Conservation (phyloP, 1,284 basidiomycete species). For the Cryptococcus sp. region DNA sequence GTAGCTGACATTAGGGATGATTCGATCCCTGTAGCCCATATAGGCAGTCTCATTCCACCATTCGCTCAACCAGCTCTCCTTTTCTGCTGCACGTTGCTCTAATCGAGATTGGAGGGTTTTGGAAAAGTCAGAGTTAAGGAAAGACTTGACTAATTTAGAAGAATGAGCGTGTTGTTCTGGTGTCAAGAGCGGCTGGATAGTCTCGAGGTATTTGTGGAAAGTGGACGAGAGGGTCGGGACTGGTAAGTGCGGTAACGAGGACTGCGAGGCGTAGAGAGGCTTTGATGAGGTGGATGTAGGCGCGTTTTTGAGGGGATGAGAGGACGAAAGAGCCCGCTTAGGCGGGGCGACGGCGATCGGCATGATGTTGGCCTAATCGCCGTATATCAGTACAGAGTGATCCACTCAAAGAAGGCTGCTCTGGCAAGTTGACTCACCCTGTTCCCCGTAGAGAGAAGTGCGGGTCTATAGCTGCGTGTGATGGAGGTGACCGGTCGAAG, state of each 20-base stretch:
- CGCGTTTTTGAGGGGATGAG: conserved; percentile 3
- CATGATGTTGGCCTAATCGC: conserved; percentile 4
- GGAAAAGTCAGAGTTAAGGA: conserved; percentile 69
- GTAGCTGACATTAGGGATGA: conserved; percentile 93
- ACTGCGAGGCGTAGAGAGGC: conserved; percentile 77
- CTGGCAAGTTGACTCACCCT: neutral
- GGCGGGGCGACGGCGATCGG: conserved; percentile 3
- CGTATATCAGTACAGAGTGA: no score
- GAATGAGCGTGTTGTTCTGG: conserved; percentile 65
- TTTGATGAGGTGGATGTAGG: conserved; percentile 40
- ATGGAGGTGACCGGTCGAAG: neutral
- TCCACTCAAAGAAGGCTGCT: neutral
- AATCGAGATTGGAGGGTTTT: conserved; percentile 78
- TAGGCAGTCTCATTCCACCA: conserved; percentile 97
- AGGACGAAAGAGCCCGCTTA: conserved; percentile 5
- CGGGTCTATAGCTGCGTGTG: neutral
- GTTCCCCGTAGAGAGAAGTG: neutral
- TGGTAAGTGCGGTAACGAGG: conserved; percentile 76
- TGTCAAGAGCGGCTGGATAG: conserved; percentile 72
- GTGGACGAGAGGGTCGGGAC: conserved; percentile 81
- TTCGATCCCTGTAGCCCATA: conserved; percentile 65
- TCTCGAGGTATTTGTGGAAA: conserved; percentile 79
- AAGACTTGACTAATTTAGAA: conserved; percentile 64
- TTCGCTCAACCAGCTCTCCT: conserved; percentile 83
- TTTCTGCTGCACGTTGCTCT: conserved; percentile 64